Evolutionary conservation across 176 grass and related monocot genomes (phyloP).

Genomic region (Zoysia japonica): DNA sequence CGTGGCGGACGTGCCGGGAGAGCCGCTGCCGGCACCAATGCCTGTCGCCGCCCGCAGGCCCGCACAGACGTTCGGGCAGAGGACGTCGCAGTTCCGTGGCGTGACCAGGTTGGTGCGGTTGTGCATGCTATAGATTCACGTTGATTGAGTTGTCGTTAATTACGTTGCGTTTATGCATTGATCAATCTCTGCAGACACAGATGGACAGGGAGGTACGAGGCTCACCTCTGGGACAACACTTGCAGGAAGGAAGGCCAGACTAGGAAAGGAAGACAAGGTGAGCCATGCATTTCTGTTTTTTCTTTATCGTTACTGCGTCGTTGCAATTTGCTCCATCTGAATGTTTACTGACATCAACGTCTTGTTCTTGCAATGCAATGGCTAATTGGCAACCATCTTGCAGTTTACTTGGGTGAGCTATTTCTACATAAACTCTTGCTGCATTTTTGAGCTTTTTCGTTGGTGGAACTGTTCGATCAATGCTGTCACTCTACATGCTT

Average conservation of each 20-base stretch:
- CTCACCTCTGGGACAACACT: slow-evolving; percentile 93
- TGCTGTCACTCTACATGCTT: slow-evolving; percentile 32
- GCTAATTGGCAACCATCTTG: not conserved
- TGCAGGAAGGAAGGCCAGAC: slow-evolving; percentile 93
- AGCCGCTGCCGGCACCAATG: slow-evolving; percentile 29
- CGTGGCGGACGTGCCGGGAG: slow-evolving; percentile 16
- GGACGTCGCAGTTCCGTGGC: slow-evolving; percentile 87
- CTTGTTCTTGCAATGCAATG: not conserved
- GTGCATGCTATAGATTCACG: not conserved
- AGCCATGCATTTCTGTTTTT: not conserved
- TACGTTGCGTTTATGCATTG: not conserved
- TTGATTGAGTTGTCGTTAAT: not conserved
- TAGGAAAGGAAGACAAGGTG: slow-evolving; percentile 96
- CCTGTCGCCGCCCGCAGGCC: slow-evolving; percentile 48
- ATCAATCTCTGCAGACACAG: slow-evolving; percentile 53
- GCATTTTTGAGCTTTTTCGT: not conserved
- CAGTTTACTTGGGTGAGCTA: slow-evolving; percentile 90
- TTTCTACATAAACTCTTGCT: not conserved
- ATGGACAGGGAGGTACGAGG: slow-evolving; percentile 94
- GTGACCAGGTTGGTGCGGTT: slow-evolving; percentile 59
- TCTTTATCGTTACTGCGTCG: not conserved
- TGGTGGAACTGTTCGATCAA: not conserved
- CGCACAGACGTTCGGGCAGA: slow-evolving; percentile 77
- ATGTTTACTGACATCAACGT: slow-evolving; percentile 27
- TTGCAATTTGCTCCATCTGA: not conserved